Evolutionary conservation across 129 eudicot species (phyloP), one percentile per base, ranked within the genome.

Genomic region (Flaveria ramosissima): DNA sequence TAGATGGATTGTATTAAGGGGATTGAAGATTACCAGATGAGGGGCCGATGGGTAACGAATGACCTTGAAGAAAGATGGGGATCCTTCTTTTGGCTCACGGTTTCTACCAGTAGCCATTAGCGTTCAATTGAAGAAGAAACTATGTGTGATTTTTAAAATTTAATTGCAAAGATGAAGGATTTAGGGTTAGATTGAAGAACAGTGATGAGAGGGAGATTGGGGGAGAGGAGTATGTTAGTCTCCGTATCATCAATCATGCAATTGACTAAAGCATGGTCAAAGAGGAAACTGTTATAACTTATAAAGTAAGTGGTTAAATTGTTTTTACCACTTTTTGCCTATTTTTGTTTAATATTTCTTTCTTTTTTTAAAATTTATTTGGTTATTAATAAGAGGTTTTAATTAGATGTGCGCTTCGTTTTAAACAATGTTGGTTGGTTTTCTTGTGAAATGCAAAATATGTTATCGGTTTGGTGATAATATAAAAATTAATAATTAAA

Each of bases 31-130:
- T 80, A 80, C 84, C 75, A 80, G 74, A 80, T 80, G 76, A 43
- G 74, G 64, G 12, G 75, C 56, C 52, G 84, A 74, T n/a, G 80
- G 84, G 71, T 30, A 53, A 7, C 75, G 80, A 19, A 80, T 42
- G 70, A 74, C 80, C 30, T 80, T 80, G 80, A 66, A 80, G 70
- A 80, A 80, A 43, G 84, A 74, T 26, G 62, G 79, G 17, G 36
- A 9, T 2, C 30, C 17, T 62, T 67, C 51, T 52, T 66, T 21
- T n/a, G 68, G 81, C 15, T 77, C 15, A 11, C 42, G 26, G 67
- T 4, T 27, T 27, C 63, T 15, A 21, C 21, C 53, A 48, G 57
- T 27, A 74, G 21, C 43, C 84, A 80, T 80, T 53, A 67, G 30
- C 27, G 45, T 2, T 52, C 46, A 72, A 80, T 53, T 80, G 60